Evolutionary conservation across 352 stramenopile species (phyloP).

Genomic region (Pythium inflatum): DNA sequence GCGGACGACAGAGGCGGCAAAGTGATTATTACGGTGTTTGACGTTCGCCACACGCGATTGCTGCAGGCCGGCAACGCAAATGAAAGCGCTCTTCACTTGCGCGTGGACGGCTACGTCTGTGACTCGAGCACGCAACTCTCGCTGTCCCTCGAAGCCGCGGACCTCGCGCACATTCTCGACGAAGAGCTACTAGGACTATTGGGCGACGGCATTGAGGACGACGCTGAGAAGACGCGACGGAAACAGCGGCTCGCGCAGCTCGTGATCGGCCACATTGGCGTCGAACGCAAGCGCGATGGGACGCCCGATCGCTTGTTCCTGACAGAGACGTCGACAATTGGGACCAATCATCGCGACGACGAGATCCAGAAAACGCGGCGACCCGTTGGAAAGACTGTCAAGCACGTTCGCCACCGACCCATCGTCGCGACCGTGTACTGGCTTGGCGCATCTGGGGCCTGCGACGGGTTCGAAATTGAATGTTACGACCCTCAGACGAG

Average conservation of each 20-base stretch:
- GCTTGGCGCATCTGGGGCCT: too few relatives aligned
- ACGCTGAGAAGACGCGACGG: background rate
- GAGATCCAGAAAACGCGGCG: background rate
- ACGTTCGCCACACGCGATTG: slow-evolving; percentile 36
- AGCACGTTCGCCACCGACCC: slow-evolving; percentile 39
- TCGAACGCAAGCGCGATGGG: slow-evolving; percentile 59
- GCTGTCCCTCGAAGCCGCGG: slow-evolving; percentile 44
- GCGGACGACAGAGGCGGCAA: slow-evolving; percentile 26
- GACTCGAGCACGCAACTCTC: slow-evolving; percentile 54
- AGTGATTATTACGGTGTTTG: slow-evolving; percentile 68
- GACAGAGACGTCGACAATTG: slow-evolving; percentile 36
- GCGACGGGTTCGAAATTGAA: slow-evolving; percentile 28
- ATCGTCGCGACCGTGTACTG: slow-evolving; percentile 47
- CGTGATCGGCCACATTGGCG: slow-evolving; percentile 57
- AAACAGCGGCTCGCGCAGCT: slow-evolving; percentile 40
- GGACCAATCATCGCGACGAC: background rate
- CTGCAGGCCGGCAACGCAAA: background rate
- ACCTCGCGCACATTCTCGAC: slow-evolving; percentile 53
- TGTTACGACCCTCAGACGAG: slow-evolving; percentile 62
- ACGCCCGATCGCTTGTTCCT: slow-evolving; percentile 53
- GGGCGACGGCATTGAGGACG: background rate
- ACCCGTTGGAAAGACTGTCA: slow-evolving; percentile 48
- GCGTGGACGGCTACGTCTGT: slow-evolving; percentile 67
- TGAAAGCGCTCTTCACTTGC: slow-evolving; percentile 32
- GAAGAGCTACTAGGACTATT: too few relatives aligned